A percentile compares a stretch with the other conserved stretches of the same genome.
phyloP scores from a whole-genome alignment of 164 flowering plant species.

The Kalanchoe fedtschenkoi region DNA sequence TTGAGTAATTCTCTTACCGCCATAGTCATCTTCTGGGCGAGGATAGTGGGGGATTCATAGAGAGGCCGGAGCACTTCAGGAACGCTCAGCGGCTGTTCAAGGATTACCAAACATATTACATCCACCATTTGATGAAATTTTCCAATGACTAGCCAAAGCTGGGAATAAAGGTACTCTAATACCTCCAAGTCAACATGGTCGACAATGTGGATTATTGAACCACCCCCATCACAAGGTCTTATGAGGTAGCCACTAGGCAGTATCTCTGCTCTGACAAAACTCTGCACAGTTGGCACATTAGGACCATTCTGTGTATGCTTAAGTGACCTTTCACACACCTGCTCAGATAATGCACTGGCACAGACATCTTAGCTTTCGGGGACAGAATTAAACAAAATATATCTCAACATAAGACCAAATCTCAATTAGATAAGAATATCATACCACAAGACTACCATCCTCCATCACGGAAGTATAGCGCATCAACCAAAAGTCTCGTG shows the following conservation, averaged over 20 bases:
- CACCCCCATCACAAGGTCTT: constrained; percentile 98
- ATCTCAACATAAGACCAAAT: not conserved
- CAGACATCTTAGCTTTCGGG: not conserved
- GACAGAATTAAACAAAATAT: not conserved
- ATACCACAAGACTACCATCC: constrained; percentile 98
- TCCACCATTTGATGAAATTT: not conserved
- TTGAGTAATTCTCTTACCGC: constrained; percentile 29
- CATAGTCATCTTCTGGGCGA: constrained; percentile 88
- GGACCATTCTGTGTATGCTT: constrained; percentile 80
- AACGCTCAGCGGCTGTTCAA: constrained; percentile 75
- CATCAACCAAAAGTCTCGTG: constrained; percentile 93
- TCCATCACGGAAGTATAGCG: constrained; percentile 84
- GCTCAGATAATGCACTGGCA: constrained; percentile 6
- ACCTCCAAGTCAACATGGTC: constrained; percentile 98
- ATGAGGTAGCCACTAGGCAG: constrained; percentile 93
- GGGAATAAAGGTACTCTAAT: not conserved
- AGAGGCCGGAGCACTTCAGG: constrained; percentile 95
- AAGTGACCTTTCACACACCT: constrained; percentile 97
- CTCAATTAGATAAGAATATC: constrained; percentile 9
- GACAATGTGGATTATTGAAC: constrained; percentile 88
- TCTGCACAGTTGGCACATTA: constrained; percentile 75
- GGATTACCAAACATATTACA: not conserved
- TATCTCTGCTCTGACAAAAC: constrained; percentile 93
- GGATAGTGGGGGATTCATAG: constrained; percentile 80
- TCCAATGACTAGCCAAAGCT: not conserved